phyloP scores from a whole-genome alignment of 257 asterid species.

The Gynochthodes officinalis region DNA sequence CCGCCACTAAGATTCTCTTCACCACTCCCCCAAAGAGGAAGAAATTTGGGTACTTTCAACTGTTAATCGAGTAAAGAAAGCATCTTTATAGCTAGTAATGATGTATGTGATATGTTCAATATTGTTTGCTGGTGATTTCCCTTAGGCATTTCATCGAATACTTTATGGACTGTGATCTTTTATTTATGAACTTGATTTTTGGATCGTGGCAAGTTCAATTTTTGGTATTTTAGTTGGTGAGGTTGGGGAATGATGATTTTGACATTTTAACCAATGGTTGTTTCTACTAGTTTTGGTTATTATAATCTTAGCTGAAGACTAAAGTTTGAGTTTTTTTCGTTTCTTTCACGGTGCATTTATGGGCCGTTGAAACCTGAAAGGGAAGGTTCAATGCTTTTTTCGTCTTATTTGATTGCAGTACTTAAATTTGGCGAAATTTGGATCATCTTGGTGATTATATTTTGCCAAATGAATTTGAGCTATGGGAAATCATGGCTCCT shows the following conservation, averaged over 20 bases:
- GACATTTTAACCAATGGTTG: neutral
- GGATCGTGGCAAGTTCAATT: neutral
- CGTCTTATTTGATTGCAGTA: neutral
- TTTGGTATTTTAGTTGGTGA: neutral
- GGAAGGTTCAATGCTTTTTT: neutral
- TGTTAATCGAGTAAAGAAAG: neutral
- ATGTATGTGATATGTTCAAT: slow-evolving; percentile 16
- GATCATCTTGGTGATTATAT: neutral
- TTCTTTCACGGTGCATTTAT: neutral
- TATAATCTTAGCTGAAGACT: neutral
- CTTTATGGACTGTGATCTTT: neutral
- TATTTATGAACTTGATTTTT: neutral
- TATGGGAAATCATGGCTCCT: neutral
- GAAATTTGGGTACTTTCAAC: slow-evolving; percentile 59
- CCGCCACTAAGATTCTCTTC: slow-evolving; percentile 66
- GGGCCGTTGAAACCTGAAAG: neutral
- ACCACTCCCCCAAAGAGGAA: slow-evolving; percentile 51
- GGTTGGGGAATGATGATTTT: neutral
- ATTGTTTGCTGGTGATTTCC: slow-evolving; percentile 14
- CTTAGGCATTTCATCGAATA: slow-evolving; percentile 24
- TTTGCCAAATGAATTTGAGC: neutral
- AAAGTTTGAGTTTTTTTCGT: neutral
- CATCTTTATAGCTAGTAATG: neutral
- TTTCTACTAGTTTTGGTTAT: neutral
- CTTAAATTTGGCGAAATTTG: neutral